Conservation (phyloP, 179 eudicot species). For the Beta macrorhiza region DNA sequence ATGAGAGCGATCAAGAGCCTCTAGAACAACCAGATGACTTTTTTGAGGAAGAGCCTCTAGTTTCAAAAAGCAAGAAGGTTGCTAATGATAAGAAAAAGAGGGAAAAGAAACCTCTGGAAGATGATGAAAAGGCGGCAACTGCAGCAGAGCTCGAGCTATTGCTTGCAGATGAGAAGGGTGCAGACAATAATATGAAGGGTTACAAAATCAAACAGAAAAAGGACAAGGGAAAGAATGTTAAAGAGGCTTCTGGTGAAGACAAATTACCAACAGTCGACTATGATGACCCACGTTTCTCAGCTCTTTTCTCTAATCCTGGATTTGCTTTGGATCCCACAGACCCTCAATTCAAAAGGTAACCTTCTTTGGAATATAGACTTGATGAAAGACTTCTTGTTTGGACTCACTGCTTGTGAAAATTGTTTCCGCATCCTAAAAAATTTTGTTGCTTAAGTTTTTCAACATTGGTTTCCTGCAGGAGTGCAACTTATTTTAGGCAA, state of each 20-base stretch:
- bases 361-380: background rate
- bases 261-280: slow-evolving; percentile 61
- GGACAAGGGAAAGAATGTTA: slow-evolving; percentile 63
- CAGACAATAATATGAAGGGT: slow-evolving; percentile 55
- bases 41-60: slow-evolving; percentile 55
- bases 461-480: slow-evolving; percentile 53
- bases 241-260: slow-evolving; percentile 53
- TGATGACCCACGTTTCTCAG: slow-evolving; percentile 76
- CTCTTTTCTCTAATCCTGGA: slow-evolving; percentile 53
- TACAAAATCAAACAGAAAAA: slow-evolving; percentile 71
- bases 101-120: slow-evolving; percentile 37
- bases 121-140: slow-evolving; percentile 59
- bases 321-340: slow-evolving; percentile 92
- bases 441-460: background rate
- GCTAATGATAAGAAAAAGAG: slow-evolving; percentile 29
- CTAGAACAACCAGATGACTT: slow-evolving; percentile 63
- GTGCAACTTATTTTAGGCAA: slow-evolving; percentile 70
- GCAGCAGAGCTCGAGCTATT: slow-evolving; percentile 81
- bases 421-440: background rate
- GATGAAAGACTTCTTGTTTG: too few species aligned
- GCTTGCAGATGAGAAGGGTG: slow-evolving; percentile 67
- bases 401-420: background rate
- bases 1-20: slow-evolving; percentile 49
- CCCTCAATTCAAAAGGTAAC: slow-evolving; percentile 86
- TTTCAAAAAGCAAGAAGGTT: slow-evolving; percentile 31